Evolutionary conservation across 2,329 filamentous ascomycete species (phyloP).

Genomic region (Lachnellula willkommii): DNA sequence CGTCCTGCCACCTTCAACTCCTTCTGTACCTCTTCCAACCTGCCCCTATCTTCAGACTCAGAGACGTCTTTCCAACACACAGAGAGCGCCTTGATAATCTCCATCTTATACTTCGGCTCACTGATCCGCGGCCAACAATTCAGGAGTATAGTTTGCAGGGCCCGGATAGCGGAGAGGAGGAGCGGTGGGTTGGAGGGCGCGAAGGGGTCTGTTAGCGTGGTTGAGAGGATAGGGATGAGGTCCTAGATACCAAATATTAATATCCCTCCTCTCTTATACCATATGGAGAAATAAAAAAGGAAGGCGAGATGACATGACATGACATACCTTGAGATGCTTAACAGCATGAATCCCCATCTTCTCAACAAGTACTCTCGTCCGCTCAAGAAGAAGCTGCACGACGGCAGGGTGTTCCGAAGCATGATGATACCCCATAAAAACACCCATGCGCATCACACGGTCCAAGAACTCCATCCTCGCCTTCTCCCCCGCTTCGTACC

Average conservation of each 20-base stretch:
- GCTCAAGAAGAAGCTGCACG: conserved; percentile 49
- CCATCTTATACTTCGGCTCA: conserved; percentile 49
- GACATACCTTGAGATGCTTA: conserved; percentile 60
- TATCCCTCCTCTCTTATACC: neutral
- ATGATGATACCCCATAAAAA: conserved; percentile 52
- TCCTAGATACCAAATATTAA: conserved; percentile 39
- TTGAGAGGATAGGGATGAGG: conserved; percentile 60
- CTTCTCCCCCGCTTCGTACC: conserved; percentile 10
- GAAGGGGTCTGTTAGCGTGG: conserved; percentile 65
- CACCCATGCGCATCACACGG: conserved; percentile 49
- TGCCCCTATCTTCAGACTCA: conserved; percentile 4
- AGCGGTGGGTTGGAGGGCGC: conserved; percentile 48
- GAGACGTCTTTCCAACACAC: conserved; percentile 55
- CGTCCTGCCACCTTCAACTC: conserved; percentile 19
- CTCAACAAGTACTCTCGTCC: conserved; percentile 45
- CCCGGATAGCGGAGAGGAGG: conserved; percentile 41
- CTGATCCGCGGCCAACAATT: conserved; percentile 66
- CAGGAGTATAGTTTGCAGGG: conserved; percentile 53
- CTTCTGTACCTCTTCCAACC: conserved; percentile 12
- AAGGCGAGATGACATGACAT: conserved; percentile 22
- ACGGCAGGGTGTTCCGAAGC: conserved; percentile 54
- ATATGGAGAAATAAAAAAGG: neutral
- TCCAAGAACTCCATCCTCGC: conserved; percentile 42
- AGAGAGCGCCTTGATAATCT: conserved; percentile 57
- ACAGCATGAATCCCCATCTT: conserved; percentile 57